Evolutionary conservation across 2,329 filamentous ascomycete species (phyloP).

Genomic region (Lasiodiplodia sp.): DNA sequence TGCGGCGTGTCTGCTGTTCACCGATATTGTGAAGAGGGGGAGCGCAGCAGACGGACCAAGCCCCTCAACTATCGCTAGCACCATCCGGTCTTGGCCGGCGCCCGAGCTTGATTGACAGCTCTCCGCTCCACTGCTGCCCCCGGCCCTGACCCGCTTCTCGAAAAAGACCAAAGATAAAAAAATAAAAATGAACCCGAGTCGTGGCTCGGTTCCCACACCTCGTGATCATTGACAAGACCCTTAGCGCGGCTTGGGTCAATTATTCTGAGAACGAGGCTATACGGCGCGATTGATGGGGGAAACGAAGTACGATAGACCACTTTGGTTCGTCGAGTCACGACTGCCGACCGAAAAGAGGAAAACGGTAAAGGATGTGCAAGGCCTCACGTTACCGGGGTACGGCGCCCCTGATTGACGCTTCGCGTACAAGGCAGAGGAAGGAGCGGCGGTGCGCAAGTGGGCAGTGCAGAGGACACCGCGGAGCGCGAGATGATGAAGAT

Average conservation of each 20-base stretch:
- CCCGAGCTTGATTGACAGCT: slow-evolving; percentile 1
- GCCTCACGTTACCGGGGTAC: background rate
- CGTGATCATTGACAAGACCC: slow-evolving; percentile 7
- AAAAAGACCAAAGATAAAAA: background rate
- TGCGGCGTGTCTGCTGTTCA: background rate
- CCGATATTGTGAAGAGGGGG: background rate
- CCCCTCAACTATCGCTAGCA: slow-evolving; percentile 16
- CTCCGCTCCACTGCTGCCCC: background rate
- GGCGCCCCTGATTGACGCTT: slow-evolving; percentile 19
- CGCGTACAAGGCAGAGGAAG: background rate
- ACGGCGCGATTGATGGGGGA: slow-evolving; percentile 5
- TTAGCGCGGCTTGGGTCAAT: background rate
- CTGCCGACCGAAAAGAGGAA: slow-evolving; percentile 5
- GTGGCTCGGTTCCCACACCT: slow-evolving; percentile 7
- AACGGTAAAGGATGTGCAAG: slow-evolving; percentile 7
- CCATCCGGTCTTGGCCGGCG: slow-evolving; percentile 5
- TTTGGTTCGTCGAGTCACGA: slow-evolving; percentile 1
- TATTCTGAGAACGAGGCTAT: slow-evolving; percentile 9
- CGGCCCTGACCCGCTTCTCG: background rate
- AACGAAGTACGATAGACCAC: background rate
- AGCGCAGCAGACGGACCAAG: background rate
- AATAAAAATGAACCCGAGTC: slow-evolving; percentile 5
- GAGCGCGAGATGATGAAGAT: slow-evolving; percentile 17
- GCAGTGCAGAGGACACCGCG: slow-evolving; percentile 21
- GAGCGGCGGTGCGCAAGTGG: slow-evolving; percentile 2